Conservation (phyloP, 257 asterid genomes). For the Hygrophila difformis region DNA sequence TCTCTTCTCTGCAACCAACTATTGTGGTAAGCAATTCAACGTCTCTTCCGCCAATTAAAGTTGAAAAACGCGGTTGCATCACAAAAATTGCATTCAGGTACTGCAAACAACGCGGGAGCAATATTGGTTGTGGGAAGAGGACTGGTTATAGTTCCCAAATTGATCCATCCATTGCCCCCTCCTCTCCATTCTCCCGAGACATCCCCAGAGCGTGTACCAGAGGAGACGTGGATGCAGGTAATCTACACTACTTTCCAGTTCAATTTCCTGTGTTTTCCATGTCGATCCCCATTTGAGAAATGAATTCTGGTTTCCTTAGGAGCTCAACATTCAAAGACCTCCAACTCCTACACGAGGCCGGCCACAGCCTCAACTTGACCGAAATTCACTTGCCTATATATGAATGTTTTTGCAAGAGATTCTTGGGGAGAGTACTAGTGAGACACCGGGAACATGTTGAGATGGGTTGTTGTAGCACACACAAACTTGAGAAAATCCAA, state of each 20-base stretch:
- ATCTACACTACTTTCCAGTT: neutral
- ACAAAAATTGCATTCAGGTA: conserved; percentile 43
- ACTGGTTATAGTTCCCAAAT: conserved; percentile 79
- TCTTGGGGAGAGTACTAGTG: too few species aligned
- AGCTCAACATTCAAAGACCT: conserved; percentile 11
- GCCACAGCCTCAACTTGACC: conserved; percentile 10
- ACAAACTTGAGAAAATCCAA: too few species aligned
- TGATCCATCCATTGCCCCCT: conserved; percentile 98
- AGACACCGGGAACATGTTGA: too few species aligned
- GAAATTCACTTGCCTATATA: conserved; percentile 8
- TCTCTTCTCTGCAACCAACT: conserved; percentile 97
- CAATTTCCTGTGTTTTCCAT: neutral
- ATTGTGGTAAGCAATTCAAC: conserved; percentile 68
- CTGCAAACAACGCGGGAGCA: conserved; percentile 98
- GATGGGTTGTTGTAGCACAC: too few species aligned
- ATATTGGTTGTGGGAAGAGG: conserved; percentile 94
- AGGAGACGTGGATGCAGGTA: conserved; percentile 99
- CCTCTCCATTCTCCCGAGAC: conserved; percentile 92
- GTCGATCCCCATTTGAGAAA: neutral
- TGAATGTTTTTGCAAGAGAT: too few species aligned
- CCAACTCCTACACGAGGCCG: conserved; percentile 15
- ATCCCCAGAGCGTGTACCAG: conserved; percentile 77
- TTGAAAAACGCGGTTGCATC: too few species aligned
- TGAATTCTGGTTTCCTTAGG: neutral
- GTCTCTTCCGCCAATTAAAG: conserved; percentile 3